Conservation (phyloP, 2,329 filamentous ascomycete genomes). For the Phialemoniopsis sp. region DNA sequence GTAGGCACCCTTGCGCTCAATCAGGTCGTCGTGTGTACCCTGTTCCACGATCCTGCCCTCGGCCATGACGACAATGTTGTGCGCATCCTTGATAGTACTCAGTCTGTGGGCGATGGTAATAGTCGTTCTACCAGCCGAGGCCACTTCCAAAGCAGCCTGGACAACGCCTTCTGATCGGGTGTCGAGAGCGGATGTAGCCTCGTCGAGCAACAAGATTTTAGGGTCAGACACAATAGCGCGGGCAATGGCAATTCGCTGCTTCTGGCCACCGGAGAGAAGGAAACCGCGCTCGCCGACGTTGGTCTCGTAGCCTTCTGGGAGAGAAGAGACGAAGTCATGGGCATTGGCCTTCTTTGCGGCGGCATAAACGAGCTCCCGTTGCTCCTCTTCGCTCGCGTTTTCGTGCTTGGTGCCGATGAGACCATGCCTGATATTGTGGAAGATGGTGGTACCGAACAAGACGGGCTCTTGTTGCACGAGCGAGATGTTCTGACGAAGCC, state of each 20-base stretch:
- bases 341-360: constrained; percentile 91
- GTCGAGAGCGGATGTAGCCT: constrained; percentile 90
- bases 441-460: constrained; percentile 86
- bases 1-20: constrained; percentile 70
- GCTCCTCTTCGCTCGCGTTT: constrained; percentile 60
- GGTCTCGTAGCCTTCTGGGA: constrained; percentile 89
- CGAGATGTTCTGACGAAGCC: constrained; percentile 88
- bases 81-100: constrained; percentile 88
- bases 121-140: constrained; percentile 82
- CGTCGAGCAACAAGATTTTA: constrained; percentile 87
- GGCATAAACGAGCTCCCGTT: constrained; percentile 67
- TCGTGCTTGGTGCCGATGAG: constrained; percentile 81
- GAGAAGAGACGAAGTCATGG: constrained; percentile 78
- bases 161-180: constrained; percentile 94
- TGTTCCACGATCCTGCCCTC: constrained; percentile 86
- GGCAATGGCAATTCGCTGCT: constrained; percentile 94
- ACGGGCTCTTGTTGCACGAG: constrained; percentile 92
- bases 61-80: constrained; percentile 94
- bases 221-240: constrained; percentile 87
- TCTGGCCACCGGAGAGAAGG: constrained; percentile 88
- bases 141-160: constrained; percentile 85
- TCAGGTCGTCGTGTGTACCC: constrained; percentile 77
- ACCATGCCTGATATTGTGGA: constrained; percentile 84
- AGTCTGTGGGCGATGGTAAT: constrained; percentile 95
- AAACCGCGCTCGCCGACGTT: constrained; percentile 95